Evolutionary conservation across 179 eudicot species (phyloP), one percentile per base, ranked within the genome.

Genomic region (Nepenthes alata): DNA sequence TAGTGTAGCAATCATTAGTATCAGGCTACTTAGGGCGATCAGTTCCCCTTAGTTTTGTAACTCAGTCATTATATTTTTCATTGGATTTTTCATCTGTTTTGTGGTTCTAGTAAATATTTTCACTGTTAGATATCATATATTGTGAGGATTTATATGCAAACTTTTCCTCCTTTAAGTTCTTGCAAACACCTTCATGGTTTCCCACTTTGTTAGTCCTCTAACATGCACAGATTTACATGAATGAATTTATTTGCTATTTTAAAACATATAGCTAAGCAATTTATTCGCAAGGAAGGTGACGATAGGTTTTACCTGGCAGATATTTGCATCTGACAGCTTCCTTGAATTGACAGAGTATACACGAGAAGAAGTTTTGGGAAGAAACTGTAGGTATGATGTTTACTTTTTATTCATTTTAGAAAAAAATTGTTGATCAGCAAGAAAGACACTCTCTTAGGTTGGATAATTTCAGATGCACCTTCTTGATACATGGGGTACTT

Each of bases 241-340:
- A 25, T 25, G 25, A 13, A 25, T 59, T 2, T 59, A 13, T 59
- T 1, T 2, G 6, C 35, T 12, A 14, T 38, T 5, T 11, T 11
- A 9, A 44, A n/a, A 11, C 50, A 5, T 2, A 35, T 10, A 5
- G 2, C 25, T 12, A 41, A 2, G 6, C 14, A 44, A 25, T n/a
- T 34, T 60, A 45, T 9, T 13, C 47, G 39, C 64, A 2, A 9
- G 34, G 15, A 12, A 48, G 53, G 35, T 53, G 55, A 13, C 51
- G 48, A 62, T 59, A 14, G 5, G 69, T 35, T 45, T 59, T n/a
- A 50, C 53, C 5, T 62, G 69, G 70, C 74, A 77, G 78, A 77
- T 77, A 56, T 73, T 73, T 73, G 83, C 80, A 15, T 79, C 83
- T 45, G 83, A 79, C 68, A 79, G 83, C 80, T 79, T 79, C 71